Evolutionary conservation across 805 yeast genomes (phyloP).

Genomic region (Pichia cephalocereana): DNA sequence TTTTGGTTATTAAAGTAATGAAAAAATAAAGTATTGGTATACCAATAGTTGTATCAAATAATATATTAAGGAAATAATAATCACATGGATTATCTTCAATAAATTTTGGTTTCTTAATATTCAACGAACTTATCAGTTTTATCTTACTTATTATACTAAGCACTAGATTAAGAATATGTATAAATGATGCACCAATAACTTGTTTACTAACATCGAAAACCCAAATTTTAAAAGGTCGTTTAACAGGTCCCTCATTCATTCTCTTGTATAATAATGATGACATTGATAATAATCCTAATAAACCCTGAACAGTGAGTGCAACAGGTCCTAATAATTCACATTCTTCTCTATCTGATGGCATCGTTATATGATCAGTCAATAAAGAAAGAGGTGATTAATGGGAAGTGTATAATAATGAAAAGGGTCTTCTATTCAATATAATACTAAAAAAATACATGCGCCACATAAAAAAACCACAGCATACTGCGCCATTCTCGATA

Average conservation of each 20-base stretch:
- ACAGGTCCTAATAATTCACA: conserved; percentile 80
- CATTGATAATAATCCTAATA: conserved; percentile 70
- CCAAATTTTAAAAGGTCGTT: conserved; percentile 88
- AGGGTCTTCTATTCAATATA: too few species aligned
- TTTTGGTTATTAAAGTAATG: neutral
- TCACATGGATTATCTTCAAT: conserved; percentile 67
- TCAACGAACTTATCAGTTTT: neutral
- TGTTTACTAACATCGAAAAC: conserved; percentile 84
- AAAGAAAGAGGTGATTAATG: too few species aligned
- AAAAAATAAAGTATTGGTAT: conserved; percentile 67
- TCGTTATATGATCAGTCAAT: too few species aligned
- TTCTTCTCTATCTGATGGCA: neutral
- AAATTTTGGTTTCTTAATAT: conserved; percentile 15
- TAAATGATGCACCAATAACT: conserved; percentile 74
- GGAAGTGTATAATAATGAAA: too few species aligned
- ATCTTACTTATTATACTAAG: conserved; percentile 50
- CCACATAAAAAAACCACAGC: too few species aligned
- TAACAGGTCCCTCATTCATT: conserved; percentile 63
- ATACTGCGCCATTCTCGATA: too few species aligned
- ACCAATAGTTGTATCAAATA: conserved; percentile 90
- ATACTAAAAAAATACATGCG: too few species aligned
- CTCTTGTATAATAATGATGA: conserved; percentile 69
- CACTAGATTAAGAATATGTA: conserved; percentile 69
- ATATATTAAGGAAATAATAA: conserved; percentile 85
- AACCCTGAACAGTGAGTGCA: conserved; percentile 66